Evolutionary conservation across 345 rosid genomes (phyloP), one percentile per base, ranked within the genome.

Genomic region (Erodium maritimum): DNA sequence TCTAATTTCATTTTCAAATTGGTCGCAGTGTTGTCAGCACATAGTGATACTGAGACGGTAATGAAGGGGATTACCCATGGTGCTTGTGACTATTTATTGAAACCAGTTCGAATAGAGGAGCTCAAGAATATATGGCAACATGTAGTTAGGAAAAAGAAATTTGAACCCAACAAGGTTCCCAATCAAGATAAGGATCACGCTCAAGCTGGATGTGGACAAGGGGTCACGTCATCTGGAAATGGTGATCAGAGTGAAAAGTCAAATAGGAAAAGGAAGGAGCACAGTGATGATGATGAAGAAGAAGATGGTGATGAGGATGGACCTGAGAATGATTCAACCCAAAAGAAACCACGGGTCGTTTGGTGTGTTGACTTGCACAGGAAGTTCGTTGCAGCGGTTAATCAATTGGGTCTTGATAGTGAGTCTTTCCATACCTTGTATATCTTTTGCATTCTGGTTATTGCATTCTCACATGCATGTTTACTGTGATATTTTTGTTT

Each of bases 91-190:
- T 93, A 93, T 66, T 65, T 93, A 63, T 63, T 87, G 50, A 93
- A 93, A 66, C 99, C 97, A 21, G 91, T 87, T 61, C 70, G 89
- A 23, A 64, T 77, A 11, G 88, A 93, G 81, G 94, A 84, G 82
- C 85, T 93, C 60, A 71, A 76, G 62, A 89, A 89, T 73, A 88
- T 91, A 69, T 91, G 98, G 98, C 98, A 86, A 42, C 94, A 86
- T 66, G 94, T 86, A 8, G 59, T 86, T 21, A 72, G 94, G 77
- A 86, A 54, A 65, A 79, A 69, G 75, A 83, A 71, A 48, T 19
- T 63, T 9, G 66, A 63, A 17, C 69, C 74, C 14, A 70, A 50
- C 64, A 73, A 62, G 66, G 50, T 62, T 0, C 20, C 65, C 12
- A 66, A 64, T 69, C 72, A 65, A 54, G 83, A 76, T 17, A 74